A percentile compares a stretch with the other conserved stretches of the same genome.
Conservation (phyloP, 345 rosid genomes). For the Populus euphratica region DNA sequence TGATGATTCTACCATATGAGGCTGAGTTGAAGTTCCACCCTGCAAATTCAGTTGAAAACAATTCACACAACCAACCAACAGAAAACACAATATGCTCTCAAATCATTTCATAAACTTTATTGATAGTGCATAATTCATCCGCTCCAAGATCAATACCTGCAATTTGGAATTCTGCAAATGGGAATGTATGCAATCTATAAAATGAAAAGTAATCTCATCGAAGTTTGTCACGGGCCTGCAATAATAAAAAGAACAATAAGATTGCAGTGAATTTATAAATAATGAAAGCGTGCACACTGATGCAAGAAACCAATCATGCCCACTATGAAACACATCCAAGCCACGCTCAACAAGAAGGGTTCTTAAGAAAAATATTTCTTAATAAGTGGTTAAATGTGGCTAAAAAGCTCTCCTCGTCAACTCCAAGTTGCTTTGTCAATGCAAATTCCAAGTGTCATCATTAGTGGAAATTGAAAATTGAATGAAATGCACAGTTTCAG, state of each 20-base stretch:
- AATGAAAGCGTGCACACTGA: not conserved
- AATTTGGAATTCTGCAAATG: slow-evolving; percentile 52
- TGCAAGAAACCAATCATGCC: not conserved
- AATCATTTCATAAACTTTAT: not conserved
- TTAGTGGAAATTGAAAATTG: not conserved
- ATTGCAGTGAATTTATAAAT: not conserved
- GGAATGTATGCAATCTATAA: slow-evolving; percentile 73
- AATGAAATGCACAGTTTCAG: not conserved
- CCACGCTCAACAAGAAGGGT: not conserved
- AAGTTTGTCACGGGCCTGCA: slow-evolving; percentile 71
- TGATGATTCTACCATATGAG: slow-evolving; percentile 40
- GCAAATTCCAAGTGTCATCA: no score
- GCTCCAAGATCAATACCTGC: slow-evolving; percentile 41
- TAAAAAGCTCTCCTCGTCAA: no score
- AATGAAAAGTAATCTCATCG: slow-evolving; percentile 86
- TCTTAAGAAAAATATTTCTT: no score
- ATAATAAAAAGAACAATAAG: slow-evolving; percentile 1
- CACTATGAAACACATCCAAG: not conserved
- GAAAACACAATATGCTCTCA: not conserved
- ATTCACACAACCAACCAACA: not conserved
- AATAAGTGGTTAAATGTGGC: no score
- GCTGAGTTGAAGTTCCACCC: slow-evolving; percentile 33
- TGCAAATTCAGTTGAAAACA: slow-evolving; percentile 27
- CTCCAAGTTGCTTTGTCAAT: no score
- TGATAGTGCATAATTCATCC: not conserved